These are phyloP conservation scores for Scleromitrula shiraiana DNA, from an alignment of 2,329 filamentous ascomycete species.

Conservation along the genomic window DNA sequence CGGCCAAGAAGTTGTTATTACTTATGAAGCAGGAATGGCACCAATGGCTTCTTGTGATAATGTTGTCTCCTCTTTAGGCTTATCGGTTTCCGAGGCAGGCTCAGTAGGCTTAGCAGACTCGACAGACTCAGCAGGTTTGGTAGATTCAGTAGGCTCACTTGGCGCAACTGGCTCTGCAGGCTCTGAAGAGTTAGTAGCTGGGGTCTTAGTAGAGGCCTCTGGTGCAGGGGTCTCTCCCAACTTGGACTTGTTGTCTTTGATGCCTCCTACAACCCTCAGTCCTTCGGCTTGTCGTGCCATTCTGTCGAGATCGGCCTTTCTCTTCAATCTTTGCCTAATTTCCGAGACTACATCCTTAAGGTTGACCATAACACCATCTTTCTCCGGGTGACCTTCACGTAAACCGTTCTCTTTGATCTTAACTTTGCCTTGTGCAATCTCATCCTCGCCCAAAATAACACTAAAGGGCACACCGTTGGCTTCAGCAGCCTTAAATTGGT, in stretches of 20 bases:
- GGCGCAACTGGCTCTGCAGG: too few relatives aligned
- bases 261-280: slow-evolving; percentile 27
- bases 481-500: slow-evolving; percentile 90
- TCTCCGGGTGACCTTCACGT: slow-evolving; percentile 76
- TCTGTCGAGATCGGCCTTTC: slow-evolving; percentile 28
- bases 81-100: neutral
- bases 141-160: neutral
- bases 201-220: neutral
- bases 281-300: slow-evolving; percentile 23
- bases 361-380: slow-evolving; percentile 73
- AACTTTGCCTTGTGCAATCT: slow-evolving; percentile 73
- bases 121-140: too few relatives aligned
- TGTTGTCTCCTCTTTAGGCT: slow-evolving; percentile 7
- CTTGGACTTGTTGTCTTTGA: slow-evolving; percentile 17
- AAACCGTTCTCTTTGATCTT: slow-evolving; percentile 82
- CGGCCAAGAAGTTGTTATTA: neutral
- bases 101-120: neutral
- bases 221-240: slow-evolving; percentile 14
- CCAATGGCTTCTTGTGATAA: slow-evolving; percentile 19
- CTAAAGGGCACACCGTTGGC: slow-evolving; percentile 71
- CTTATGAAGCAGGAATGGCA: slow-evolving; percentile 22
- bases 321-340: slow-evolving; percentile 44
- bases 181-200: neutral
- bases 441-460: slow-evolving; percentile 85
- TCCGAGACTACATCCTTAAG: slow-evolving; percentile 55